A percentile compares a stretch with the other conserved stretches of the same genome.
Evolutionary conservation across 352 stramenopile genomes (phyloP).

Genomic region (Globisporangium lucens): DNA sequence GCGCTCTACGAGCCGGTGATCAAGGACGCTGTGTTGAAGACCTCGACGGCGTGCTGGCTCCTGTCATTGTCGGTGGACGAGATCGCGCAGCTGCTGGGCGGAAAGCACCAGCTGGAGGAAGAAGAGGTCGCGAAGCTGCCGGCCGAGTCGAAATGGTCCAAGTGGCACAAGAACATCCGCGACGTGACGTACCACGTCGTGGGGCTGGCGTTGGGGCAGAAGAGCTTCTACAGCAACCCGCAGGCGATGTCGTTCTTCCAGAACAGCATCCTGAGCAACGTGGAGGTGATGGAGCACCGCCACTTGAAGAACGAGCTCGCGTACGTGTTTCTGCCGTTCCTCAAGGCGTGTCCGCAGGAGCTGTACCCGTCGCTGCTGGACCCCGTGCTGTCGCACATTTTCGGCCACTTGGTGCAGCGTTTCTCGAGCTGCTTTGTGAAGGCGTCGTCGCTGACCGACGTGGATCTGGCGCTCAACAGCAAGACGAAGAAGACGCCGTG

Average conservation of each 20-base stretch:
- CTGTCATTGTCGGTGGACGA: constrained; percentile 73
- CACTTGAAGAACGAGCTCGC: constrained; percentile 64
- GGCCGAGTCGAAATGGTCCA: constrained; percentile 51
- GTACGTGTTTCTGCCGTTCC: constrained; percentile 70
- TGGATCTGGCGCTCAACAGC: constrained; percentile 8
- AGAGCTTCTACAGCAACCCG: constrained; percentile 49
- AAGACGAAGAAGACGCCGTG: constrained; percentile 36
- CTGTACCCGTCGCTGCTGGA: constrained; percentile 61
- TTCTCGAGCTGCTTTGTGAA: constrained; percentile 40
- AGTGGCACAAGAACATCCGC: constrained; percentile 80
- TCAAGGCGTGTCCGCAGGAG: constrained; percentile 62
- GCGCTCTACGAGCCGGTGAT: constrained; percentile 45
- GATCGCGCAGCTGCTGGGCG: constrained; percentile 66
- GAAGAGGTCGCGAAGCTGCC: constrained; percentile 58
- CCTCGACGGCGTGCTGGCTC: constrained; percentile 56
- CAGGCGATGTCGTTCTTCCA: constrained; percentile 45
- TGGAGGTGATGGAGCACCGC: constrained; percentile 70
- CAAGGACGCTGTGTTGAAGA: constrained; percentile 56
- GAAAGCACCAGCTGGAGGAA: constrained; percentile 72
- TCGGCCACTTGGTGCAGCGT: constrained; percentile 58
- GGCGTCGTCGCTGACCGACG: neutral
- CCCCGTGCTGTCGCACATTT: constrained; percentile 48
- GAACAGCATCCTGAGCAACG: constrained; percentile 58
- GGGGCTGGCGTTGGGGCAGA: constrained; percentile 49
- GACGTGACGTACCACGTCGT: constrained; percentile 79